Conservation (phyloP, 208 protist species). For the Trichomonas tenax region DNA sequence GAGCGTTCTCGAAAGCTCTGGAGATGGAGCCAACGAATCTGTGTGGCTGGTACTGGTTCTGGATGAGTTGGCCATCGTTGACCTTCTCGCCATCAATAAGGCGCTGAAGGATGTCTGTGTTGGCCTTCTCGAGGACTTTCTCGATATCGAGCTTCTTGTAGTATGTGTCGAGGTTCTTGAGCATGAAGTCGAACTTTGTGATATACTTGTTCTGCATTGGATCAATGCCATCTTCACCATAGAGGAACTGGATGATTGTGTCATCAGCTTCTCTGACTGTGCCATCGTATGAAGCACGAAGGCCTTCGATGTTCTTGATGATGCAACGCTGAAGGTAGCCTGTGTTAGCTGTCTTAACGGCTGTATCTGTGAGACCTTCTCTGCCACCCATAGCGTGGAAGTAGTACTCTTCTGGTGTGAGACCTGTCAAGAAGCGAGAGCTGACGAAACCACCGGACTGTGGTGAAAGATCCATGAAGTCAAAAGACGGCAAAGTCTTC, state of each 20-base stretch:
- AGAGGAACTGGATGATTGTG: constrained; percentile 64
- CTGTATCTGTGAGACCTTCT: constrained; percentile 98
- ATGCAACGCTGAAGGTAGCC: constrained; percentile 65
- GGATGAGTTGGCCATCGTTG: not conserved
- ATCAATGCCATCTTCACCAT: constrained; percentile 85
- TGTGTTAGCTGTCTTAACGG: constrained; percentile 93
- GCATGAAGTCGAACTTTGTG: not conserved
- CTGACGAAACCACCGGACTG: constrained; percentile 55
- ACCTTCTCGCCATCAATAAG: not conserved
- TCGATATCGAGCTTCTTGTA: not conserved
- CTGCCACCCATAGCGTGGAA: constrained; percentile 98
- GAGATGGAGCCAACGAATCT: not conserved
- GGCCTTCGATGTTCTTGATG: constrained; percentile 80
- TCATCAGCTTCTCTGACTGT: constrained; percentile 42
- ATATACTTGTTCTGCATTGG: constrained; percentile 26
- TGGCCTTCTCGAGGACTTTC: not conserved
- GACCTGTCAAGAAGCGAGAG: constrained; percentile 86
- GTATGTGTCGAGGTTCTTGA: not conserved
- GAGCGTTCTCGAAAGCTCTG: not conserved
- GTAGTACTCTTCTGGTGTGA: constrained; percentile 93
- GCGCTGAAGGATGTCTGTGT: not conserved
- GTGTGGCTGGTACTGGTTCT: not conserved
- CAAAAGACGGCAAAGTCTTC: constrained; percentile 47
- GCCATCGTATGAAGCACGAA: constrained; percentile 44
- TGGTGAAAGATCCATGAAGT: constrained; percentile 45